Conservation (phyloP, 2,329 filamentous ascomycete species). For the Ascochyta pisi region DNA sequence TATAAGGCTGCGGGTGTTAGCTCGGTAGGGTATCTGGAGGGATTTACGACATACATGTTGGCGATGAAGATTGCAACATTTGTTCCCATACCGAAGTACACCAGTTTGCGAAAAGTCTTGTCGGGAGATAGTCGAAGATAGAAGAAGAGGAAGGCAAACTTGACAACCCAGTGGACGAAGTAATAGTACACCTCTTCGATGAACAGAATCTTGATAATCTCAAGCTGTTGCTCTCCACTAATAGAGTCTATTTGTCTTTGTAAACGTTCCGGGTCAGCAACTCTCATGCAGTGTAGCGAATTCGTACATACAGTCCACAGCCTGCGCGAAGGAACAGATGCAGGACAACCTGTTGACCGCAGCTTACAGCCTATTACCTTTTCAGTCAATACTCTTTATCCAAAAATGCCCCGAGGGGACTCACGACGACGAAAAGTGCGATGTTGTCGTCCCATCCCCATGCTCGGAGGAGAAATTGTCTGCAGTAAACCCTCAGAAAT, state of each 20-base stretch:
- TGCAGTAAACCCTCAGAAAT: constrained; percentile 27
- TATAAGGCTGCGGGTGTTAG: constrained; percentile 24
- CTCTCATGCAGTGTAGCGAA: neutral
- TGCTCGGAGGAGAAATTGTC: constrained; percentile 20
- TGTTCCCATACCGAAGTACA: constrained; percentile 34
- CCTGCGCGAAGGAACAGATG: constrained; percentile 33
- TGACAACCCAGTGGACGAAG: constrained; percentile 42
- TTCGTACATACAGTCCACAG: constrained; percentile 26
- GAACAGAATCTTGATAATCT: constrained; percentile 30
- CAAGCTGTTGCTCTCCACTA: constrained; percentile 8
- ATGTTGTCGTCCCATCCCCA: constrained; percentile 30
- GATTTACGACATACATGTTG: constrained; percentile 25
- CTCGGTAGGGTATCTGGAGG: neutral
- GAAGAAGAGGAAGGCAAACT: constrained; percentile 46
- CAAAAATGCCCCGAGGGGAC: neutral
- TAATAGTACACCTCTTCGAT: constrained; percentile 44
- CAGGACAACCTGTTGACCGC: constrained; percentile 26
- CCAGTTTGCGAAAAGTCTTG: constrained; percentile 28
- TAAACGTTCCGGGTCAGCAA: neutral
- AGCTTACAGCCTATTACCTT: constrained; percentile 19
- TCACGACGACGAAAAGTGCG: constrained; percentile 23
- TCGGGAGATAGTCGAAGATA: constrained; percentile 41
- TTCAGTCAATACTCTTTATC: neutral
- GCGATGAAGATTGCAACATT: constrained; percentile 35
- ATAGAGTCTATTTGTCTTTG: neutral